phyloP scores from a whole-genome alignment of 768 basidiomycete genomes.

The Suillus tomentosus region DNA sequence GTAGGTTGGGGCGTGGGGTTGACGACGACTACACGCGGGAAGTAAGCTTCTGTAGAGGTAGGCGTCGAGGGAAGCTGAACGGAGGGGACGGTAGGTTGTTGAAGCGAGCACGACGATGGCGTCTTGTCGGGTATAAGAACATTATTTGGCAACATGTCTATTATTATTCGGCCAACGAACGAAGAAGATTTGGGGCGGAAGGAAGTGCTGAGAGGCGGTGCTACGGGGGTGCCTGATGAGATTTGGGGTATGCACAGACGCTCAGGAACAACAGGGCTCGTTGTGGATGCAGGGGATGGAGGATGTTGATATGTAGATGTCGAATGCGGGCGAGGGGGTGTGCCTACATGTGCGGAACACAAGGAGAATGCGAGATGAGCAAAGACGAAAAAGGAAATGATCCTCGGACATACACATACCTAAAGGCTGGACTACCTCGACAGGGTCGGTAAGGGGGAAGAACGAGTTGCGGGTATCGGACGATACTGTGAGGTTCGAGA shows the following conservation, averaged over 20 bases:
- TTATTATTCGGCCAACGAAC: conserved; percentile 51
- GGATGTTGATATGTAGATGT: conserved; percentile 31
- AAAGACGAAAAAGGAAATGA: conserved; percentile 14
- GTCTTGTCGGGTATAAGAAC: conserved; percentile 29
- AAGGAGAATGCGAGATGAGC: conserved; percentile 22
- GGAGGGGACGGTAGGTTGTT: conserved; percentile 25
- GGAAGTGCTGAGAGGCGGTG: conserved; percentile 13
- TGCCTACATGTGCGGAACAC: conserved; percentile 21
- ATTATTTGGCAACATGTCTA: conserved; percentile 57
- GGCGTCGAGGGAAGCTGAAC: conserved; percentile 31
- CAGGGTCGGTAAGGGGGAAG: conserved; percentile 26
- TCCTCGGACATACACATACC: conserved; percentile 24
- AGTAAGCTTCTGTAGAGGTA: conserved; percentile 28
- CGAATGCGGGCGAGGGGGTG: conserved; percentile 27
- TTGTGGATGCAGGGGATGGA: conserved; percentile 27
- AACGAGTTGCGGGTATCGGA: conserved; percentile 27
- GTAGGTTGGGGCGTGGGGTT: conserved; percentile 81
- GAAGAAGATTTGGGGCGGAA: conserved; percentile 25
- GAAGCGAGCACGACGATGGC: conserved; percentile 17
- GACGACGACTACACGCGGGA: conserved; percentile 66
- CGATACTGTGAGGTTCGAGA: conserved; percentile 22
- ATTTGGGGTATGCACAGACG: conserved; percentile 29
- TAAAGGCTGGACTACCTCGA: conserved; percentile 20
- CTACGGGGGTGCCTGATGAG: conserved; percentile 16
- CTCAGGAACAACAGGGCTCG: conserved; percentile 29